Evolutionary conservation across 768 basidiomycete species (phyloP), one percentile per base, ranked within the genome.

Genomic region (Mycena crocata): DNA sequence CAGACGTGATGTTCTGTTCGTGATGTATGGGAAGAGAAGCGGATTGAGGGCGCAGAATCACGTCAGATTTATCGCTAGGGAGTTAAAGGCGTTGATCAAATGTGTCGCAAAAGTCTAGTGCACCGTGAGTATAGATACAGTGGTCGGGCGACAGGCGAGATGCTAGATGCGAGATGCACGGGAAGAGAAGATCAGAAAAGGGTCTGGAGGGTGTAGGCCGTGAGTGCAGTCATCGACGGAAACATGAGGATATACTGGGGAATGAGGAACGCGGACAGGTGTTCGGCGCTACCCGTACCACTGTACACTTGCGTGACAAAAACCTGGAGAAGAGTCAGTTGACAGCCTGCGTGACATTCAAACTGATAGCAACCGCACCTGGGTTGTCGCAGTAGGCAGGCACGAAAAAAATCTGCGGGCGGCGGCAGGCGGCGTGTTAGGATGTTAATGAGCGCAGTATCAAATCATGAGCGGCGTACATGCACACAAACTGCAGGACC

Each of bases 281-380:
- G 85, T 51, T 89, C 88, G 7, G 89, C 87, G 31, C 79, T 82
- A 30, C 91, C 90, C 1, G 88, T 89, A 2, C 86, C 89, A 49
- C 88, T 90, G 71, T 89, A 87, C 12, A 89, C 85, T 70, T 92
- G 89, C 1, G 89, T 90, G 39, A 91, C 76, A 61, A 84, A 85
- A 0, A 91, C 89, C 85, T 90, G 45, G 21, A 8, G n/a, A n/a
- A 42, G 14, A 13, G n/a, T 37, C 4, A 4, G 35, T 54, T n/a
- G 54, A 30, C 34, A 40, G 15, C 15, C 21, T 3, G 17, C 7
- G 26, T 3, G 19, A 9, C 1, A 45, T 32, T 32, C 1, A 28
- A 1, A n/a, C 21, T 19, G 19, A 15, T 8, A 19, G 35, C 24
- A 13, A 1, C 15, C 64, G 31, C 30, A 88, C 87, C 79, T 90